A percentile compares a stretch with the other conserved stretches of the same genome.
These are phyloP conservation scores for Colletotrichum zoysiae DNA, from an alignment of 2,329 filamentous ascomycete genomes.

Conservation along the genomic window DNA sequence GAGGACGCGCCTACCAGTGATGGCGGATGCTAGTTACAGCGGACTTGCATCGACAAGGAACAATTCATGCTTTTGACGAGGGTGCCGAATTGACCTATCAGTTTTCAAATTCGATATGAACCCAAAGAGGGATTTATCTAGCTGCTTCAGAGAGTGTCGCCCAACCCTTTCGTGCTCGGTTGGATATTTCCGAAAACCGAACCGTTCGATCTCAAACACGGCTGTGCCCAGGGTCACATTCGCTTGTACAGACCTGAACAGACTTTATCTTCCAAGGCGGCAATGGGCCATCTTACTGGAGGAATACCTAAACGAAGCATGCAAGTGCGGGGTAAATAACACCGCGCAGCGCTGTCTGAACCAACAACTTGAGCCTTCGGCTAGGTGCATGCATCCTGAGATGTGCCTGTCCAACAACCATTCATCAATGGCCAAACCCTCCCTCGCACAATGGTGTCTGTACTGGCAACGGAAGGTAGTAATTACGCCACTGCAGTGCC, in stretches of 20 bases:
- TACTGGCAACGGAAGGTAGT: background rate
- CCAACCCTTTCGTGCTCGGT: background rate
- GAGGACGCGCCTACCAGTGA: too few species aligned
- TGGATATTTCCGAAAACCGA: too few species aligned
- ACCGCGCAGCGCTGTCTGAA: background rate
- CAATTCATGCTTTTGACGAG: too few species aligned
- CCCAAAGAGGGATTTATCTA: too few species aligned
- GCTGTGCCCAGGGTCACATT: background rate
- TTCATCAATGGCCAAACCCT: background rate
- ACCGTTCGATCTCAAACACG: background rate
- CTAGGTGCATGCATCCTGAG: background rate
- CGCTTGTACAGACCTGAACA: background rate
- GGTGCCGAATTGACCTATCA: too few species aligned
- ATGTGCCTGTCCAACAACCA: background rate
- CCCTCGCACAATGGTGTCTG: too few species aligned
- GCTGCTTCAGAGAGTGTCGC: too few species aligned
- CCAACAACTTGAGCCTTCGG: background rate
- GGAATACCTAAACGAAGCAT: background rate
- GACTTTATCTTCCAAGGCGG: too few species aligned
- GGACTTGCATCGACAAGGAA: too few species aligned
- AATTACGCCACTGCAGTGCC: background rate
- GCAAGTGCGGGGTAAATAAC: background rate
- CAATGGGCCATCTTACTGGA: too few species aligned
- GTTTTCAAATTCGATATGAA: too few species aligned
- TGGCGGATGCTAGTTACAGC: too few species aligned